These are phyloP conservation scores for Coemansia sp. DNA, from an alignment of 192 early-diverging fungal genomes.

Conservation along the genomic window DNA sequence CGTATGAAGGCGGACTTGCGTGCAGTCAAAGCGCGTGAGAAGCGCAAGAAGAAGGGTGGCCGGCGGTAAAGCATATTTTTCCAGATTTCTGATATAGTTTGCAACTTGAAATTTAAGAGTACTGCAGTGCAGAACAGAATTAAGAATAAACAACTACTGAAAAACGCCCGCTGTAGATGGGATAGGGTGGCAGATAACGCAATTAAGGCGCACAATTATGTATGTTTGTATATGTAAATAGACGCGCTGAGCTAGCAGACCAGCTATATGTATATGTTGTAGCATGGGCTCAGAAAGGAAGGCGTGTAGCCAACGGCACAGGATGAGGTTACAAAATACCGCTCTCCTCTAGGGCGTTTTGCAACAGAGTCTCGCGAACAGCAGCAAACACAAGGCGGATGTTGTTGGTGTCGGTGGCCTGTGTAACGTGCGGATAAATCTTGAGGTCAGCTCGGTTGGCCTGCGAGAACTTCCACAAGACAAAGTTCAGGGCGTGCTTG, in stretches of 20 bases:
- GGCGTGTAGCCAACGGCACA: no score
- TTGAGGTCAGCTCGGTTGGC: conserved; percentile 77
- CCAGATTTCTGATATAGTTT: no score
- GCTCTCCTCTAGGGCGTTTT: conserved; percentile 78
- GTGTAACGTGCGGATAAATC: conserved; percentile 86
- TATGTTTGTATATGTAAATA: not conserved
- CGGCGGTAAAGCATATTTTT: not conserved
- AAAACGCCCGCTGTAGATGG: not conserved
- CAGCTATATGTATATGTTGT: not conserved
- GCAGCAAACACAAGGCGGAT: conserved; percentile 87
- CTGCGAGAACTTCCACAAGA: conserved; percentile 86
- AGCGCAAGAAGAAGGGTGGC: conserved; percentile 30
- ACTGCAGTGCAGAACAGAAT: no score
- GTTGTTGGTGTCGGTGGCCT: conserved; percentile 90
- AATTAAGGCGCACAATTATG: not conserved
- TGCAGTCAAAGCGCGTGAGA: conserved; percentile 65
- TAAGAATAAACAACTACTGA: conserved; percentile 7
- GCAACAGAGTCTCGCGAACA: conserved; percentile 89
- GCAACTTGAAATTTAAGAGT: no score
- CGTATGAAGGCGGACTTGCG: conserved; percentile 97
- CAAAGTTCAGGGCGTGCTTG: conserved; percentile 82
- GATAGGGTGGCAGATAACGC: not conserved
- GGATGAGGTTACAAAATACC: conserved; percentile 60
- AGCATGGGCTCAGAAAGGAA: not conserved
- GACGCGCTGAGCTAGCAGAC: not conserved